A percentile compares a stretch with the other conserved stretches of the same genome.
Conservation (phyloP, 805 yeast species). For the Dipodascopsis tothii region DNA sequence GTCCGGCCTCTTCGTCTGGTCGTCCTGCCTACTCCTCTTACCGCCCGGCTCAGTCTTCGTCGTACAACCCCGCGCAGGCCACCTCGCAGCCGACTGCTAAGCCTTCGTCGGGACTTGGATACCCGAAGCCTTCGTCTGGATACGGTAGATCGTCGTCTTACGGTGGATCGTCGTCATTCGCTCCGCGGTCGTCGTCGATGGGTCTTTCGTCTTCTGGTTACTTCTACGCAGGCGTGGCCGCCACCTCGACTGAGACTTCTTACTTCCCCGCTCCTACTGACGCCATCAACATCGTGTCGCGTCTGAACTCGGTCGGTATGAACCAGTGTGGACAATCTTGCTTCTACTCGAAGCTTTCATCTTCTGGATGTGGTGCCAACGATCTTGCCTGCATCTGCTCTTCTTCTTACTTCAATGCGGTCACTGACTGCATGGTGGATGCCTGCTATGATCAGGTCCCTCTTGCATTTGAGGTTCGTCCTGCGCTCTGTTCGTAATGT, state of each 20-base stretch:
- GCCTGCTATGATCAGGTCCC: slow-evolving; percentile 22
- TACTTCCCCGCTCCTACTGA: slow-evolving; percentile 4
- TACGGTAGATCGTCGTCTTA: neutral
- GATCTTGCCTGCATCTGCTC: slow-evolving; percentile 20
- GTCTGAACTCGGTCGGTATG: slow-evolving; percentile 15
- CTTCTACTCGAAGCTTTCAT: slow-evolving; percentile 18
- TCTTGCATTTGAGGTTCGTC: slow-evolving; percentile 21
- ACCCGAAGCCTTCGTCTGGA: too few relatives aligned
- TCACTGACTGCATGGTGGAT: slow-evolving; percentile 22
- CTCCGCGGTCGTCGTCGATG: neutral
- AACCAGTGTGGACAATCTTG: slow-evolving; percentile 22
- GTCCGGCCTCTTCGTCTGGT: slow-evolving; percentile 6
- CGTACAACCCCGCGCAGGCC: slow-evolving; percentile 3
- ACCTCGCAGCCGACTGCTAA: slow-evolving; percentile 1
- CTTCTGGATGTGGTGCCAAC: slow-evolving; percentile 16
- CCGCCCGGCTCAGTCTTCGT: neutral
- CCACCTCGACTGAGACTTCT: neutral
- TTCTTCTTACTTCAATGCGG: slow-evolving; percentile 22
- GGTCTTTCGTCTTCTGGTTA: neutral
- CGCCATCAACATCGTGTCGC: slow-evolving; percentile 17
- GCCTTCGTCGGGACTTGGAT: neutral
- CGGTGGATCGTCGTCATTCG: neutral
- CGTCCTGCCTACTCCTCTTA: slow-evolving; percentile 2
- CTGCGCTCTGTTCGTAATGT: slow-evolving; percentile 12
- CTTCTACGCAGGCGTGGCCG: neutral